Evolutionary conservation across 345 rosid genomes (phyloP).

Genomic region (Salix purpurea): DNA sequence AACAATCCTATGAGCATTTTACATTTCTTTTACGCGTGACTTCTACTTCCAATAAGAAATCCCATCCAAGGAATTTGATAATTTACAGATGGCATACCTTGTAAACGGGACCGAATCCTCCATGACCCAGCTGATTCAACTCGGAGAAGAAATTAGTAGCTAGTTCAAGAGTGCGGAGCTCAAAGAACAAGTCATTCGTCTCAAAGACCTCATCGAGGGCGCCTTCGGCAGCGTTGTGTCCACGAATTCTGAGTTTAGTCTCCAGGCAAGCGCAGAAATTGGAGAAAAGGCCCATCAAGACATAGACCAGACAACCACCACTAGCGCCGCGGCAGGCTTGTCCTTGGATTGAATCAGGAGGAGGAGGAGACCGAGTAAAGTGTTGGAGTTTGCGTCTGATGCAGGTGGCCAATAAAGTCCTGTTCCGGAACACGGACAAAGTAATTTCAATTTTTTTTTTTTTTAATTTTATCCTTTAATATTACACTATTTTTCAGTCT

Average conservation of each 20-base stretch:
- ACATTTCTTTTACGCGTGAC: no score
- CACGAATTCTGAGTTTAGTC: constrained; percentile 6
- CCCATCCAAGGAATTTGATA: no score
- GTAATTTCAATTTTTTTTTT: no score
- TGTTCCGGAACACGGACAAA: no score
- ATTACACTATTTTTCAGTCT: no score
- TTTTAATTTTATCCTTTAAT: no score
- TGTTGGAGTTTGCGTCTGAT: neutral
- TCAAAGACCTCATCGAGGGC: constrained; percentile 22
- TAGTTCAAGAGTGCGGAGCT: constrained; percentile 51
- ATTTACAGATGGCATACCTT: constrained; percentile 36
- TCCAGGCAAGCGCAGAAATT: constrained; percentile 25
- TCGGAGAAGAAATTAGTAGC: constrained; percentile 83
- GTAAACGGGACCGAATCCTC: constrained; percentile 92
- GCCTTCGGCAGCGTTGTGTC: constrained; percentile 11
- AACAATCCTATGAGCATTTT: no score
- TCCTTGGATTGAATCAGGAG: neutral
- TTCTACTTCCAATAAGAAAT: no score
- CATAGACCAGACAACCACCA: neutral
- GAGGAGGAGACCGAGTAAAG: neutral
- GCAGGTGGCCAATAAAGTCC: no score
- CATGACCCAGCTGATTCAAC: constrained; percentile 69
- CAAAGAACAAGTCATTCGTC: constrained; percentile 51
- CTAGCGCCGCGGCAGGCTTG: neutral
- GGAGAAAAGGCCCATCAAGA: constrained; percentile 30